Conservation (phyloP, 2,329 filamentous ascomycete species). For the Talaromyces sp. region DNA sequence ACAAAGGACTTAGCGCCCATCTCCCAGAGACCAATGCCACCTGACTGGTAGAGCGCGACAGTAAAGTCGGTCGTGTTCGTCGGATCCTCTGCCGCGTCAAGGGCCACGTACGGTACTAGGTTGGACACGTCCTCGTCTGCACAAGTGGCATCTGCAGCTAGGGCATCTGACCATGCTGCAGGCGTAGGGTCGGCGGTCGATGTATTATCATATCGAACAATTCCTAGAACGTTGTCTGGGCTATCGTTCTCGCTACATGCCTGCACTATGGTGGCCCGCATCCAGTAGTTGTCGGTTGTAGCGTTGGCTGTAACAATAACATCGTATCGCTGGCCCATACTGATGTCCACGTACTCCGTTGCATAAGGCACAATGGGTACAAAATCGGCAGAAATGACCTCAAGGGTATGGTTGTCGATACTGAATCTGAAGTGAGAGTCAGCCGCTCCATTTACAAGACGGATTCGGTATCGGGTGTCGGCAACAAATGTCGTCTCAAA, state of each 20-base stretch:
- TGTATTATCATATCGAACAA: constrained; percentile 46
- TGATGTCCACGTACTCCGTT: constrained; percentile 38
- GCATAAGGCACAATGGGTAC: constrained; percentile 55
- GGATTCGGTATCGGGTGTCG: constrained; percentile 38
- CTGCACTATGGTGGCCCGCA: constrained; percentile 46
- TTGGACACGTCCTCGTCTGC: constrained; percentile 23
- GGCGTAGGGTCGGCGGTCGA: constrained; percentile 22
- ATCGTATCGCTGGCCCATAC: constrained; percentile 38
- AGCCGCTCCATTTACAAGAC: constrained; percentile 43
- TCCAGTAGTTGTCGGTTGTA: constrained; percentile 30
- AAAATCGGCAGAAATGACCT: constrained; percentile 54
- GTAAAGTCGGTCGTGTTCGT: constrained; percentile 19
- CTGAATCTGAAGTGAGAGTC: constrained; percentile 35
- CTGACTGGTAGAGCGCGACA: constrained; percentile 20
- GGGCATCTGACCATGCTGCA: constrained; percentile 11
- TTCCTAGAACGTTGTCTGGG: constrained; percentile 44
- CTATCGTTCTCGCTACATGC: constrained; percentile 44
- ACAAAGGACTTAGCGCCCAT: constrained; percentile 31
- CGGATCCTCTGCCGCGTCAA: constrained; percentile 1
- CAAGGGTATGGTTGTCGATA: constrained; percentile 51
- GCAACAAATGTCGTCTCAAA: constrained; percentile 46
- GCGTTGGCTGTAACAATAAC: constrained; percentile 32
- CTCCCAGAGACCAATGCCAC: constrained; percentile 30
- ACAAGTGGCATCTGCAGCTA: not conserved
- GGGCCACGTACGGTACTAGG: constrained; percentile 22